Base-by-base conservation (phyloP, 129 eudicot species). In the Escallonia herrerae region DNA sequence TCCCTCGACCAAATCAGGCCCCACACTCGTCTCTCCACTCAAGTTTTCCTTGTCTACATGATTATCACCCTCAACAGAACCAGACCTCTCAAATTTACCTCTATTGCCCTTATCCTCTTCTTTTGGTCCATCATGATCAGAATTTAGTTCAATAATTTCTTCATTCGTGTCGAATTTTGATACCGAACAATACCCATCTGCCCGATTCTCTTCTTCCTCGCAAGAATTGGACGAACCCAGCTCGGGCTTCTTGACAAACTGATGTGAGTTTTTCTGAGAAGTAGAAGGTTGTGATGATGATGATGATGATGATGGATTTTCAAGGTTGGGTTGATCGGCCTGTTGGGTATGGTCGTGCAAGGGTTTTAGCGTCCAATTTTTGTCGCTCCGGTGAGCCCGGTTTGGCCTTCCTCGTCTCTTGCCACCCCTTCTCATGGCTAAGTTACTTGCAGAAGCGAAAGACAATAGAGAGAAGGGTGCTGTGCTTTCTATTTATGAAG, bases 361-460 rank as follows among this genome's bases (percentile, higher is more conserved):
- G 37, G 77, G 79, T 63, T 37, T 76, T 37, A 59, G 57, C n/a
- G 42, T 57, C 75, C 78, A 76, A 15, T 53, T 68, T 55, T 68
- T 72, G 15, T 63, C 54, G 22, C 37, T 66, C 7, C 62, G 77
- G 43, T 44, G 60, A 38, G 60, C 43, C 1, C 47, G 59, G 8
- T 69, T 40, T 2, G 41, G 44, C 33, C 57, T 49, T 47, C 74
- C 64, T 59, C 67, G 64, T 58, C 63, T 62, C 57, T 9, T 50
- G 4, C 65, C 42, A 66, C 81, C 81, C 56, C 69, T 76, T 53
- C 53, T 63, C 85, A 76, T 77, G 49, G 64, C 53, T 50, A 9
- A 62, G 61, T 6, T 8, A 11, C 4, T 7, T 3, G 50, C 57
- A 53, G 33, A 53, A 3, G 5, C 58, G n/a, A 14, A 11, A 12